phyloP scores from a whole-genome alignment of 2,329 filamentous ascomycete genomes.

The Microsporum audouinii region DNA sequence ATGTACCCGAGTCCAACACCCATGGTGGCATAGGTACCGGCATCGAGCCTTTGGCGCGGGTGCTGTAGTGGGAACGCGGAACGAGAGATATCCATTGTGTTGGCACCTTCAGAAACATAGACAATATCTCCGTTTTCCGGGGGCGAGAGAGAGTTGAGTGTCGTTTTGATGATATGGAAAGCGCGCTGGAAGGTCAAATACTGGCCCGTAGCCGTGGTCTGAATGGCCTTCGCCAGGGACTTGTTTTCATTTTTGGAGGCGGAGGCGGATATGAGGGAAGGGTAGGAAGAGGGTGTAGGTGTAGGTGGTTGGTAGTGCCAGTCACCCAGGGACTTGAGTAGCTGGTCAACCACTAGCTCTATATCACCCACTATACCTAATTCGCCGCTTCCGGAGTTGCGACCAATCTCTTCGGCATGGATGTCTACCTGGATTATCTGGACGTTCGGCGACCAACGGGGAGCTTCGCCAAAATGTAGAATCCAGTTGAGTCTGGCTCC shows the following conservation, averaged over 20 bases:
- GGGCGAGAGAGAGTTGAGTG: slow-evolving; percentile 37
- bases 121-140: slow-evolving; percentile 39
- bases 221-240: slow-evolving; percentile 33
- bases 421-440: slow-evolving; percentile 48
- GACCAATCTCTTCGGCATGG: slow-evolving; percentile 43
- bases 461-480: slow-evolving; percentile 44
- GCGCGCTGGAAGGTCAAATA: slow-evolving; percentile 42
- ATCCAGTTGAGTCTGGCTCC: slow-evolving; percentile 50
- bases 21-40: slow-evolving; percentile 50
- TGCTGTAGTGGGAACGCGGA: slow-evolving; percentile 44
- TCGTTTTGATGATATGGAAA: slow-evolving; percentile 43
- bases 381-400: slow-evolving; percentile 38
- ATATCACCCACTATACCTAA: slow-evolving; percentile 44
- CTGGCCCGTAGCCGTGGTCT: slow-evolving; percentile 21
- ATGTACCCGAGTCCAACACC: slow-evolving; percentile 48
- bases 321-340: slow-evolving; percentile 30
- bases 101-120: slow-evolving; percentile 48
- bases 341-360: slow-evolving; percentile 38
- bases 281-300: slow-evolving; percentile 25
- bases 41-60: slow-evolving; percentile 46
- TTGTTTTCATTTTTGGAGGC: slow-evolving; percentile 38
- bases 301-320: slow-evolving; percentile 35
- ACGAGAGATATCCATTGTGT: slow-evolving; percentile 51
- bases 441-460: slow-evolving; percentile 41
- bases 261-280: slow-evolving; percentile 21